Conservation (phyloP, 108 stramenopile species). For the Fragilaria radians region DNA sequence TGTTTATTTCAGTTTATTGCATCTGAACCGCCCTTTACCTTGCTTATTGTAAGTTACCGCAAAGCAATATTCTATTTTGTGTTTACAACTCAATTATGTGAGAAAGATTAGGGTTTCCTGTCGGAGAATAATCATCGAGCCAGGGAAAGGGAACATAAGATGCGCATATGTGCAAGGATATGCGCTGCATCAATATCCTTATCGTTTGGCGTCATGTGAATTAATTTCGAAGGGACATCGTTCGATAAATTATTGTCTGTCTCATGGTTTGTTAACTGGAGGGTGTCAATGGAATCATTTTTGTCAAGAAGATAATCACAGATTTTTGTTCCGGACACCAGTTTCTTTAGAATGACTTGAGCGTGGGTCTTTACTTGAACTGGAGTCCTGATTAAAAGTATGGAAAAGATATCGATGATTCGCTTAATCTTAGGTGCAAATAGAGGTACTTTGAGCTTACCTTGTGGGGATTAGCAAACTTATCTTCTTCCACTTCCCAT, state of each 20-base stretch:
- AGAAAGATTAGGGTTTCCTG: too few relatives aligned
- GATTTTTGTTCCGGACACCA: constrained; percentile 12
- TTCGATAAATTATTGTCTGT: neutral
- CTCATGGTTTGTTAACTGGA: neutral
- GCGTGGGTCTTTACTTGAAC: constrained; percentile 37
- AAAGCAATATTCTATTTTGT: too few relatives aligned
- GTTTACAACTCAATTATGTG: too few relatives aligned
- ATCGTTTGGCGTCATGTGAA: neutral
- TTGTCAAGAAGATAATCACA: neutral
- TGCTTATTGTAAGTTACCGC: too few relatives aligned
- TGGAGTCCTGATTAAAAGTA: constrained; percentile 14
- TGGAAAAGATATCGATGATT: neutral
- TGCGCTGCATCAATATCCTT: neutral
- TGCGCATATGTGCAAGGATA: neutral
- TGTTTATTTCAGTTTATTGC: too few relatives aligned
- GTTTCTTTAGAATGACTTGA: constrained; percentile 15
- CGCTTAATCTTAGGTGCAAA: neutral
- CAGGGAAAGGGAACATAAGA: neutral
- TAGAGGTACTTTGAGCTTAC: constrained; percentile 12
- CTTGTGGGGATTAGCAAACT: constrained; percentile 26
- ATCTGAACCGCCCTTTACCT: too few relatives aligned
- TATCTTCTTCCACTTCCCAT: constrained; percentile 34
- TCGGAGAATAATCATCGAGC: too few relatives aligned
- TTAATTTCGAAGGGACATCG: neutral
- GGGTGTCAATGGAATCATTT: neutral